These are phyloP conservation scores for Stemphylium vesicarium DNA, from an alignment of 2,329 filamentous ascomycete genomes.

Conservation along the genomic window DNA sequence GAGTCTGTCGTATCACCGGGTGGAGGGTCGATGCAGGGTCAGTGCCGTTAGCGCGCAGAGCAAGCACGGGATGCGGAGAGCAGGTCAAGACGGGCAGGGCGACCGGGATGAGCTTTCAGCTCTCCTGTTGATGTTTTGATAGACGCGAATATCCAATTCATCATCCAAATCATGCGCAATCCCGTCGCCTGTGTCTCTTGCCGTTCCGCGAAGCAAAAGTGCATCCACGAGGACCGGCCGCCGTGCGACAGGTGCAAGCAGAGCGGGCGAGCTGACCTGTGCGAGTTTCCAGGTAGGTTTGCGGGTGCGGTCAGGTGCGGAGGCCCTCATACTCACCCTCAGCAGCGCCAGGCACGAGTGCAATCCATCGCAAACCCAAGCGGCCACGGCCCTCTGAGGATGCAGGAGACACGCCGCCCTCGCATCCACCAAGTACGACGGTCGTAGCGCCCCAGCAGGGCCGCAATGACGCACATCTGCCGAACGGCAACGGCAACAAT, in stretches of 20 bases:
- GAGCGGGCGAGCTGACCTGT: conserved; percentile 38
- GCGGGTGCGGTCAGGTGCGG: background rate
- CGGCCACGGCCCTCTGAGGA: conserved; percentile 41
- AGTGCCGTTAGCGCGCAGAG: background rate
- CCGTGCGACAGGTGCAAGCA: conserved; percentile 49
- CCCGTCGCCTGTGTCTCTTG: conserved; percentile 50
- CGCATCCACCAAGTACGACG: conserved; percentile 3
- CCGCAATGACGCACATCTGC: conserved; percentile 32
- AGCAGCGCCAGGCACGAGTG: conserved; percentile 47
- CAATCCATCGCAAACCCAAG: conserved; percentile 48
- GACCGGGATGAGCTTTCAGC: background rate
- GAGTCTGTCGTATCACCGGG: background rate
- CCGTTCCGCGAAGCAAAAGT: conserved; percentile 49
- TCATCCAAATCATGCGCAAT: conserved; percentile 42
- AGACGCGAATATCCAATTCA: background rate
- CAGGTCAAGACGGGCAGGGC: conserved; percentile 2
- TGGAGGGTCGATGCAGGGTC: background rate
- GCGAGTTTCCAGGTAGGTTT: conserved; percentile 26
- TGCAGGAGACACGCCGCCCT: conserved; percentile 25
- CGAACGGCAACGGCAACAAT: conserved; percentile 28
- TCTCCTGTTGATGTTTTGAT: background rate
- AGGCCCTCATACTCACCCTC: background rate
- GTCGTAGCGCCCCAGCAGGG: conserved; percentile 20
- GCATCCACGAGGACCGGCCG: conserved; percentile 48
- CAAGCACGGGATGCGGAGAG: conserved; percentile 8